These are phyloP conservation scores for Chlorella sp. DNA, from an alignment of 139 green algal species.

Conservation along the genomic window DNA sequence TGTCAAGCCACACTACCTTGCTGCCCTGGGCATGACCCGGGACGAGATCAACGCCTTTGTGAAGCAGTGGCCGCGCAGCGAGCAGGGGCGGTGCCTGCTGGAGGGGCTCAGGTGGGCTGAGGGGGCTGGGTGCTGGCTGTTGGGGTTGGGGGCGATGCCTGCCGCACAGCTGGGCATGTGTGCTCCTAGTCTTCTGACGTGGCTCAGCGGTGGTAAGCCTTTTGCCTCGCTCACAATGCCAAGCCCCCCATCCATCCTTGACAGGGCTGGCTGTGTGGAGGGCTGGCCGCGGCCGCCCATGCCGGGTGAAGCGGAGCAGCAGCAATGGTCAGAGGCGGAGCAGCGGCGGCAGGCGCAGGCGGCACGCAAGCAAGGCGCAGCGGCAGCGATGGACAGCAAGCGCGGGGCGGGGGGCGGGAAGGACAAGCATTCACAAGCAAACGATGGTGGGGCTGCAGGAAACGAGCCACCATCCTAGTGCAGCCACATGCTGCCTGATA, in stretches of 20 bases:
- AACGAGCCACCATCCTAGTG: too few species aligned
- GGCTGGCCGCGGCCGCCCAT: neutral
- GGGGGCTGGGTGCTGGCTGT: neutral
- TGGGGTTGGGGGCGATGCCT: too few species aligned
- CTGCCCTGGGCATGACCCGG: neutral
- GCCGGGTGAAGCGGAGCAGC: too few species aligned
- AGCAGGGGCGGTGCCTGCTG: neutral
- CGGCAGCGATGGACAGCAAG: too few species aligned
- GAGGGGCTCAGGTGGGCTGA: neutral
- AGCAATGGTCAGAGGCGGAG: too few species aligned
- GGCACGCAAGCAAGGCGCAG: too few species aligned
- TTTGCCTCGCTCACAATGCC: neutral
- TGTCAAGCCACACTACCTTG: neutral
- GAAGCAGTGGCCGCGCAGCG: neutral
- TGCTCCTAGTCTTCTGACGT: neutral
- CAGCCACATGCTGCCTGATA: too few species aligned
- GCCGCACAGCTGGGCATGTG: neutral
- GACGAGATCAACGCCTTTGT: neutral
- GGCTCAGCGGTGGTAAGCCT: too few species aligned
- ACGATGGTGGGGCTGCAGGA: too few species aligned
- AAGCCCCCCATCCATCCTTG: neutral
- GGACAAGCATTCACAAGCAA: too few species aligned
- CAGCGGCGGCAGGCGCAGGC: too few species aligned
- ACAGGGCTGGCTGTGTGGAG: neutral
- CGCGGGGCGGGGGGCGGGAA: too few species aligned